Evolutionary conservation across 2,329 filamentous ascomycete species (phyloP).

Genomic region (Thielaviopsis musarum): DNA sequence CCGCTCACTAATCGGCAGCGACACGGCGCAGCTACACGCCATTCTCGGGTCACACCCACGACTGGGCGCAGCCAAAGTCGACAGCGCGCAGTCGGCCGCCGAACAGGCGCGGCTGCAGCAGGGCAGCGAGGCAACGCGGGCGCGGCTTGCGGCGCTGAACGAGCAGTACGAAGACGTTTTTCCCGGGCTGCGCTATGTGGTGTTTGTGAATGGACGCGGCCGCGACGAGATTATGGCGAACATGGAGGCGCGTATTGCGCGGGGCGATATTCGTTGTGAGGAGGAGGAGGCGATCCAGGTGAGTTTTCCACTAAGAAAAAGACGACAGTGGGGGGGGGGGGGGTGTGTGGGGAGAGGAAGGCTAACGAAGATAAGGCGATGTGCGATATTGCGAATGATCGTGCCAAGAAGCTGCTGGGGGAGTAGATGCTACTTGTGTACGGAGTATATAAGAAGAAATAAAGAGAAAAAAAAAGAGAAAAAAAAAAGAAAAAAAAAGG

Average conservation of each 20-base stretch:
- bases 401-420: slow-evolving; percentile 51
- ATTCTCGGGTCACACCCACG: slow-evolving; percentile 73
- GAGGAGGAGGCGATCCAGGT: slow-evolving; percentile 60
- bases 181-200: slow-evolving; percentile 72
- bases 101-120: slow-evolving; percentile 65
- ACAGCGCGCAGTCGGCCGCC: slow-evolving; percentile 62
- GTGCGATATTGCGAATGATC: slow-evolving; percentile 76
- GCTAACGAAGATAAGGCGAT: slow-evolving; percentile 47
- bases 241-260: slow-evolving; percentile 57
- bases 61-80: slow-evolving; percentile 63
- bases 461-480: not conserved
- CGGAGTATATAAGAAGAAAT: not conserved
- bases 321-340: too few relatives aligned
- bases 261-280: slow-evolving; percentile 49
- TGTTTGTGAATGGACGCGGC: slow-evolving; percentile 74
- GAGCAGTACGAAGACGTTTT: slow-evolving; percentile 63
- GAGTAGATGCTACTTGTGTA: too few relatives aligned
- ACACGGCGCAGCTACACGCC: slow-evolving; percentile 39
- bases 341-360: not conserved
- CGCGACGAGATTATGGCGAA: slow-evolving; percentile 63
- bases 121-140: slow-evolving; percentile 37
- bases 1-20: slow-evolving; percentile 37
- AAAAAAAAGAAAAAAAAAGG: too few relatives aligned
- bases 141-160: slow-evolving; percentile 48
- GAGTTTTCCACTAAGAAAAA: slow-evolving; percentile 19